These are phyloP conservation scores for Fusarium bactridioides DNA, from an alignment of 2,329 filamentous ascomycete genomes.

Conservation along the genomic window DNA sequence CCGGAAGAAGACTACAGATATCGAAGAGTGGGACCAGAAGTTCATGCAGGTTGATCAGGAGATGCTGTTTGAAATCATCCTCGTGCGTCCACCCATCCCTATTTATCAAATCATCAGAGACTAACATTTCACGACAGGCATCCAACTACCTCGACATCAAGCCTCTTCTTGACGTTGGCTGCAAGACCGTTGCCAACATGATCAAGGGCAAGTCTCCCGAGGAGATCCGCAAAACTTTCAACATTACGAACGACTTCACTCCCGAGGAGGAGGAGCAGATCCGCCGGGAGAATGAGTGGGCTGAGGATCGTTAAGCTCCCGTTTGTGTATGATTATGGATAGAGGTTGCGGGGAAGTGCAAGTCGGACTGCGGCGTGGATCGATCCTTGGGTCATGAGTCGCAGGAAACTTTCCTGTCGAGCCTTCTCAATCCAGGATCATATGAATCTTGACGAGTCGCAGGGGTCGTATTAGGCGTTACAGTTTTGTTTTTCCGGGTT, in stretches of 20 bases:
- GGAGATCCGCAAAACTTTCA: slow-evolving; percentile 99
- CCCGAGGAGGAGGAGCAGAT: slow-evolving; percentile 99
- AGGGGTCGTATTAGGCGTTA: slow-evolving; percentile 36
- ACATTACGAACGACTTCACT: slow-evolving; percentile 99
- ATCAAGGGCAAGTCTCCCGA: slow-evolving; percentile 99
- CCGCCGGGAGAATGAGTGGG: slow-evolving; percentile 89
- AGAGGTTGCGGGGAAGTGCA: neutral
- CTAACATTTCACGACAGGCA: slow-evolving; percentile 63
- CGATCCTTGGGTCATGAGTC: neutral
- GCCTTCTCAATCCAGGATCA: neutral
- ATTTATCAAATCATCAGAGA: neutral
- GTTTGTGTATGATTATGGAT: neutral
- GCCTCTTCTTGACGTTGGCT: slow-evolving; percentile 94
- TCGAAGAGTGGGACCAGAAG: slow-evolving; percentile 99
- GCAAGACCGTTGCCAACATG: slow-evolving; percentile 99
- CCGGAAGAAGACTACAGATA: slow-evolving; percentile 98
- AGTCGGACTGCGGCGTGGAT: neutral
- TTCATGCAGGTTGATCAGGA: slow-evolving; percentile 99
- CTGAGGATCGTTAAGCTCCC: slow-evolving; percentile 73
- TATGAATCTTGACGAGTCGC: slow-evolving; percentile 20
- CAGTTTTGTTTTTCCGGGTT: slow-evolving; percentile 32
- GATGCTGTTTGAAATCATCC: slow-evolving; percentile 99
- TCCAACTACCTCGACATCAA: slow-evolving; percentile 99
- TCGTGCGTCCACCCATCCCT: slow-evolving; percentile 64
- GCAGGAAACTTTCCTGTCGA: neutral